phyloP scores from a whole-genome alignment of 306 rosid species.

The Rosa chinensis region DNA sequence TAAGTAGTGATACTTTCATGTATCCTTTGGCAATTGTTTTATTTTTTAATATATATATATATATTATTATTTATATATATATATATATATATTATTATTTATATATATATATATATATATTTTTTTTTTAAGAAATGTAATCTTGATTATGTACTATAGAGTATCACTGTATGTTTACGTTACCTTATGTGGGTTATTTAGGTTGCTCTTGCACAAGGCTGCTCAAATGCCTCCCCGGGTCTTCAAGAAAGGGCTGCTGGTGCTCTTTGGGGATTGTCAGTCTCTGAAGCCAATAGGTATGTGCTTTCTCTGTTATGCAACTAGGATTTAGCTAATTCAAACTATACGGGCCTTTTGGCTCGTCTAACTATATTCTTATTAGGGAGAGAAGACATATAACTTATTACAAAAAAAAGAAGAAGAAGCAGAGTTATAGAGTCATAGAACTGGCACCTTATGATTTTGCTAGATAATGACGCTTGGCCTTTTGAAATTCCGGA shows the following conservation, averaged over 20 bases:
- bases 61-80: too few species aligned
- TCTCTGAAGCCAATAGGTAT: conserved; percentile 98
- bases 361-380: not conserved
- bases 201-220: conserved; percentile 98
- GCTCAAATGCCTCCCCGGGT: conserved; percentile 97
- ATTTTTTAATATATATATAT: not conserved
- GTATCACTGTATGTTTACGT: conserved; percentile 26
- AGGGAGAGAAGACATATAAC: not conserved
- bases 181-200: conserved; percentile 40
- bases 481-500: not conserved
- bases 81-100: not conserved
- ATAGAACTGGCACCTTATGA: not conserved
- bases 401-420: not conserved
- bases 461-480: not conserved
- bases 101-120: not conserved
- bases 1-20: not conserved
- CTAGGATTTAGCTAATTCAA: not conserved
- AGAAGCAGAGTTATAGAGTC: not conserved
- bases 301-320: not conserved
- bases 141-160: not conserved
- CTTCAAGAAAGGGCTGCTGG: conserved; percentile 99
- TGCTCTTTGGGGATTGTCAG: conserved; percentile 99
- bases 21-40: not conserved
- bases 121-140: not conserved
- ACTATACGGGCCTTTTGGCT: not conserved